phyloP scores from a whole-genome alignment of 441 rosid species.

The Corymbia citriodora region DNA sequence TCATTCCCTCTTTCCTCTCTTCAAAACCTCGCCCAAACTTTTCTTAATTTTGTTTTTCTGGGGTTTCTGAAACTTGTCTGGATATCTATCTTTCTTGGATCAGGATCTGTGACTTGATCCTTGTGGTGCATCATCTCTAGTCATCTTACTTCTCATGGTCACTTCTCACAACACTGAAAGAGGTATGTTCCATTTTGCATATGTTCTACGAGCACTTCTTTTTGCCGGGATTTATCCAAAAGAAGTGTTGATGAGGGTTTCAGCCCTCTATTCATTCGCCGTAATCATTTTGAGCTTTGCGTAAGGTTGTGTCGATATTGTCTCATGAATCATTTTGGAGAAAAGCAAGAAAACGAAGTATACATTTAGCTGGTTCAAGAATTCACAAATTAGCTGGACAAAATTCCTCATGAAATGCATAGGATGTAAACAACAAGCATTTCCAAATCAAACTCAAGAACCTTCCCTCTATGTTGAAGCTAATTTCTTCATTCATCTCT shows the following conservation, averaged over 20 bases:
- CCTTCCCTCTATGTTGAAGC: neutral
- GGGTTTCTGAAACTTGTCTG: neutral
- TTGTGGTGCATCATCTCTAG: neutral
- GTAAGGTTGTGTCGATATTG: neutral
- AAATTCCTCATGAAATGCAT: neutral
- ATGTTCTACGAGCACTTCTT: neutral
- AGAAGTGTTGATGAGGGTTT: neutral
- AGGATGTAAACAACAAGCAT: neutral
- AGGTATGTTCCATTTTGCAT: neutral
- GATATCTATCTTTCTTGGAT: neutral
- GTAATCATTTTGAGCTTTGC: neutral
- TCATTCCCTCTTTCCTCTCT: slow-evolving; percentile 17
- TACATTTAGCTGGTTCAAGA: neutral
- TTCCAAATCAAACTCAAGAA: neutral
- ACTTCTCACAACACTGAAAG: neutral
- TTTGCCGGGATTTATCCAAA: neutral
- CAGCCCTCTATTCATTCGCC: neutral
- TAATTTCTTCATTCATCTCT: neutral
- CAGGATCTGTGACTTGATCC: neutral
- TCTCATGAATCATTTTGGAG: neutral
- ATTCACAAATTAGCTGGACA: neutral
- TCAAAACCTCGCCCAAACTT: neutral
- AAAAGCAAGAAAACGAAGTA: neutral
- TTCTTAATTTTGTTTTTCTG: neutral
- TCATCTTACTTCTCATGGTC: neutral